Conservation (phyloP, 2,329 filamentous ascomycete genomes). For the Dactylellina sp. region DNA sequence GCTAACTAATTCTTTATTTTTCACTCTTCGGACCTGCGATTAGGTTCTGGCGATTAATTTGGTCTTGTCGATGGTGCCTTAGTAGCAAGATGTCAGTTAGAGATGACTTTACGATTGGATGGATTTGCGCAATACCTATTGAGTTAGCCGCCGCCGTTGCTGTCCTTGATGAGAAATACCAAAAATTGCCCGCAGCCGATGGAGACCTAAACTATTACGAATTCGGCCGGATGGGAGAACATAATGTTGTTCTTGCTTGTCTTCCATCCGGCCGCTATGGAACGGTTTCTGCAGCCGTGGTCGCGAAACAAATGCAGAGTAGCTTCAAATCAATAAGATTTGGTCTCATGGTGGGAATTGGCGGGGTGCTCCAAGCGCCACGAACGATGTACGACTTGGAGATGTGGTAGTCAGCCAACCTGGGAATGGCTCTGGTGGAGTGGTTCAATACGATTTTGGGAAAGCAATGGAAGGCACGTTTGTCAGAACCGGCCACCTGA, state of each 20-base stretch:
- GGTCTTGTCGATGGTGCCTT: not conserved
- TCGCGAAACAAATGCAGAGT: not conserved
- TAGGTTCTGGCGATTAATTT: too few species aligned
- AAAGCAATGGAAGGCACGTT: constrained; percentile 3
- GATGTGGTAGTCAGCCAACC: constrained; percentile 29
- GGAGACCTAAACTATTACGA: constrained; percentile 14
- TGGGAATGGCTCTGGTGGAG: not conserved
- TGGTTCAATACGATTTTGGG: constrained; percentile 30
- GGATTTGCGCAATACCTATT: constrained; percentile 57
- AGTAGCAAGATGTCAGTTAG: not conserved
- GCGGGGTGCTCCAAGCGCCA: constrained; percentile 15
- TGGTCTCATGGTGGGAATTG: constrained; percentile 29
- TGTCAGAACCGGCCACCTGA: not conserved
- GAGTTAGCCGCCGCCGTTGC: constrained; percentile 57
- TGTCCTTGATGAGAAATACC: constrained; percentile 39
- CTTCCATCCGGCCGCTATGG: not conserved
- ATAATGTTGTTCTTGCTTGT: constrained; percentile 23
- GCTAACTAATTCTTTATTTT: too few species aligned
- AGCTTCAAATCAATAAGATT: constrained; percentile 12
- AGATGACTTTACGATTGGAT: constrained; percentile 54
- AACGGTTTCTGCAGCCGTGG: constrained; percentile 4
- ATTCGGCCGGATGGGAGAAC: constrained; percentile 4
- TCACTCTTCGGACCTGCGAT: too few species aligned
- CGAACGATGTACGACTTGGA: constrained; percentile 12
- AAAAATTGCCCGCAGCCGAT: not conserved